Conservation (phyloP, 1,284 basidiomycete species). For the Puccinia polysora region DNA sequence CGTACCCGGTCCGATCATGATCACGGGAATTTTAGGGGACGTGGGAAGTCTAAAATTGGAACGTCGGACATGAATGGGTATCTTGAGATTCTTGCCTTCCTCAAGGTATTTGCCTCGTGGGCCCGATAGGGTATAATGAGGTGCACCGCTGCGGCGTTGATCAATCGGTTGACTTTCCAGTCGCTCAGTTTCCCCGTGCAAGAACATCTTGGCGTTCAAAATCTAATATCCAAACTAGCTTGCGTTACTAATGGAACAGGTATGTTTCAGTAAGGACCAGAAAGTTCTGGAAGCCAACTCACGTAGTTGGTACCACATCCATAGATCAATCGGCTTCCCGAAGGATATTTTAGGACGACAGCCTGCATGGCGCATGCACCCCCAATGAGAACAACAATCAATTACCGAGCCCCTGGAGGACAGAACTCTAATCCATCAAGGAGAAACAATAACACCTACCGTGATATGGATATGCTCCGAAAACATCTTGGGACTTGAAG, state of each 20-base stretch:
- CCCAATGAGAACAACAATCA: not conserved
- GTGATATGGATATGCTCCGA: constrained; percentile 88
- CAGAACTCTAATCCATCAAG: constrained; percentile 53
- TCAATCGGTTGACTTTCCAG: constrained; percentile 51
- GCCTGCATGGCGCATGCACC: constrained; percentile 47
- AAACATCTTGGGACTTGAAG: constrained; percentile 87
- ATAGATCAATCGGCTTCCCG: constrained; percentile 60
- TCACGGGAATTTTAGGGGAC: constrained; percentile 93
- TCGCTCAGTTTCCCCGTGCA: constrained; percentile 55
- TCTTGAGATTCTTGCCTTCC: constrained; percentile 65
- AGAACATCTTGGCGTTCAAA: constrained; percentile 77
- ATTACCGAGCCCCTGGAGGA: not conserved
- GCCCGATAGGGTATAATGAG: constrained; percentile 78
- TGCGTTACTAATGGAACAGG: constrained; percentile 35
- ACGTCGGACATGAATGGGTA: constrained; percentile 87
- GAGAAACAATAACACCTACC: constrained; percentile 88
- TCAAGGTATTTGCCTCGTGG: constrained; percentile 75
- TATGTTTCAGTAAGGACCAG: not conserved
- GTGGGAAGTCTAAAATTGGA: constrained; percentile 96
- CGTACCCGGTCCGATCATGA: constrained; percentile 98
- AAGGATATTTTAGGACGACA: constrained; percentile 57
- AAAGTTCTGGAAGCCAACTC: not conserved
- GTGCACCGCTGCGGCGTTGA: constrained; percentile 56
- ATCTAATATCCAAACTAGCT: constrained; percentile 88
- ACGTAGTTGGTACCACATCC: constrained; percentile 37